Conservation (phyloP, 129 eudicot species). For the Escallonia rubra region DNA sequence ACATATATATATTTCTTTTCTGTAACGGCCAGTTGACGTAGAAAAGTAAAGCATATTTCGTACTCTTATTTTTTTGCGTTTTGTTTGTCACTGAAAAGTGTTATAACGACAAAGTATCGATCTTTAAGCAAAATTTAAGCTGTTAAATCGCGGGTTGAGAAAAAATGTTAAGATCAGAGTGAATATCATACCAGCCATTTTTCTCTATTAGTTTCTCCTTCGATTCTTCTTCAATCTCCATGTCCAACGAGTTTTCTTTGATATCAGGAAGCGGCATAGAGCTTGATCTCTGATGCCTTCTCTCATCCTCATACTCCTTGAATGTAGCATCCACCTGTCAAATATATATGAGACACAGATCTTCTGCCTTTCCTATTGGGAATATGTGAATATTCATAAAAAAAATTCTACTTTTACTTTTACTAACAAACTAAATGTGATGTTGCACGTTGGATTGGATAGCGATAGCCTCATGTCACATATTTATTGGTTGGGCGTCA, state of each 20-base stretch:
- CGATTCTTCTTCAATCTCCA: background rate
- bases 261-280: background rate
- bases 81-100: background rate
- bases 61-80: background rate
- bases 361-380: no score
- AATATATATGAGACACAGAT: no score
- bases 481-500: background rate
- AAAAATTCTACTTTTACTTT: no score
- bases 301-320: background rate
- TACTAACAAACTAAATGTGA: no score
- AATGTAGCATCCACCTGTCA: background rate
- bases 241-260: background rate
- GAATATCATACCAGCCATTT: background rate
- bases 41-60: background rate
- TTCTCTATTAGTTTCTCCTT: background rate
- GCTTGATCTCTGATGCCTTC: background rate
- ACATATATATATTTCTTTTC: no score
- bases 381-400: no score
- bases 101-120: background rate
- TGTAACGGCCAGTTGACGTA: background rate
- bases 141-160: background rate
- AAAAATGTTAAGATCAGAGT: background rate
- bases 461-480: background rate
- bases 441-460: background rate
- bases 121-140: background rate